These are phyloP conservation scores for Nectriaceae sp. DNA, from an alignment of 2,329 filamentous ascomycete species.

Conservation along the genomic window DNA sequence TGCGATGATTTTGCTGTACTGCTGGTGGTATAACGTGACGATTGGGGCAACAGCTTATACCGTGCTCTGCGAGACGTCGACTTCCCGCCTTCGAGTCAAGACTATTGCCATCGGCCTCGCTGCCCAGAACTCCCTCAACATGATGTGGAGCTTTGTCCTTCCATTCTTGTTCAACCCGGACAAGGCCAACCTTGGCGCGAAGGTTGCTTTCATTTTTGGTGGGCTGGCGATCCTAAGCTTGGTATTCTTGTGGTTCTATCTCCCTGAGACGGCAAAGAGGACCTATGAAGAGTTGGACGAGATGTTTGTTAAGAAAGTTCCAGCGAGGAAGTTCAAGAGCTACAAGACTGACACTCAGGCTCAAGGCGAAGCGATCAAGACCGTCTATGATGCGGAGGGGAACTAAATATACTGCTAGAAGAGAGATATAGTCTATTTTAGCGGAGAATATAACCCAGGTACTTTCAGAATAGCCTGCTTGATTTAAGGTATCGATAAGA, in stretches of 20 bases:
- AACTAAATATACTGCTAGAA: too few relatives aligned
- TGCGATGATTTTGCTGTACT: conserved; percentile 40
- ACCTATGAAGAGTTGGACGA: conserved; percentile 21
- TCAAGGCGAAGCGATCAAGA: conserved; percentile 17
- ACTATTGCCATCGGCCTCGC: conserved; percentile 13
- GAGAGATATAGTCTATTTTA: too few relatives aligned
- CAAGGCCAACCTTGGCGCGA: conserved; percentile 15
- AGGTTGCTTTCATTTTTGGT: conserved; percentile 18
- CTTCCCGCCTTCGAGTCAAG: not conserved
- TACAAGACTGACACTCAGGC: conserved; percentile 16
- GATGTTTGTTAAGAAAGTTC: conserved; percentile 15
- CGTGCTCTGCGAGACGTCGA: conserved; percentile 1
- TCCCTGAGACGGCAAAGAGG: conserved; percentile 18
- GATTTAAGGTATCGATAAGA: too few relatives aligned
- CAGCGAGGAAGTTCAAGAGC: conserved; percentile 11
- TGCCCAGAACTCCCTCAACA: conserved; percentile 13
- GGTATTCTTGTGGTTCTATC: conserved; percentile 16
- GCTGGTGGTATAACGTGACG: not conserved
- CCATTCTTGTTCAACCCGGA: conserved; percentile 18
- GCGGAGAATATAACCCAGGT: too few relatives aligned
- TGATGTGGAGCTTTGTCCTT: conserved; percentile 18
- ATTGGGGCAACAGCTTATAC: conserved; percentile 2
- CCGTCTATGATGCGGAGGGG: conserved; percentile 16
- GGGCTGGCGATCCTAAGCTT: conserved; percentile 11
- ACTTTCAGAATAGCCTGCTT: too few relatives aligned